phyloP scores from a whole-genome alignment of 2,329 filamentous ascomycete genomes.

The Diaporthe ilicicola region DNA sequence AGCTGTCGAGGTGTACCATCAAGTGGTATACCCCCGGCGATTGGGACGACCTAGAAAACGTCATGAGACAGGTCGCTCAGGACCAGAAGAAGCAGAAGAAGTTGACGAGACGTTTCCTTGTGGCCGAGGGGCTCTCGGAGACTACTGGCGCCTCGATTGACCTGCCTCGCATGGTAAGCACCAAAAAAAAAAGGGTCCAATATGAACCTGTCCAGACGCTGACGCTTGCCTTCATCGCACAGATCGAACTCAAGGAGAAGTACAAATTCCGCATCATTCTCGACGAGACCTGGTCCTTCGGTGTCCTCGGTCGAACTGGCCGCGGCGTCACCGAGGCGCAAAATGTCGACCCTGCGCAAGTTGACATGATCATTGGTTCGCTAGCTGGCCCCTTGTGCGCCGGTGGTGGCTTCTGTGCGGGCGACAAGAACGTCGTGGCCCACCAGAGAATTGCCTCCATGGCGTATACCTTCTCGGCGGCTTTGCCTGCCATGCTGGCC shows the following conservation, averaged over 20 bases:
- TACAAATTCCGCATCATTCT: conserved; percentile 99
- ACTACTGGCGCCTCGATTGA: conserved; percentile 85
- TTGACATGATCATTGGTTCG: conserved; percentile 97
- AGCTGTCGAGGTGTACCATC: conserved; percentile 90
- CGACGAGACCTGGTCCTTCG: conserved; percentile 98
- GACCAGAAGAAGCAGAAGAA: conserved; percentile 87
- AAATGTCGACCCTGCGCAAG: conserved; percentile 90
- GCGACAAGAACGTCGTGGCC: conserved; percentile 88
- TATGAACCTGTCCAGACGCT: not conserved
- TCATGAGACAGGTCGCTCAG: conserved; percentile 84
- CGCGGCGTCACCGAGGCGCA: conserved; percentile 94
- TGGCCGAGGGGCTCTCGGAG: conserved; percentile 95
- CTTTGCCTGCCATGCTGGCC: conserved; percentile 89
- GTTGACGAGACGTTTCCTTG: conserved; percentile 91
- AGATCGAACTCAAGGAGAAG: conserved; percentile 91
- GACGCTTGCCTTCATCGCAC: not conserved
- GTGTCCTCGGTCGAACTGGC: conserved; percentile 89
- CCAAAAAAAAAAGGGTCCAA: not conserved
- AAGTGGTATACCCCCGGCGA: conserved; percentile 97
- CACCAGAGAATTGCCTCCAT: conserved; percentile 94
- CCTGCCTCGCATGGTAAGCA: conserved; percentile 81
- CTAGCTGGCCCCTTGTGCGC: conserved; percentile 90
- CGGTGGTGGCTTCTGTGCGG: conserved; percentile 95
- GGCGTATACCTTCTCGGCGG: conserved; percentile 95
- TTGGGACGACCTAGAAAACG: conserved; percentile 89